Percentiles rank a stretch among this genome's conserved stretches.
Conservation (phyloP, 805 yeast species). For the Kluyveromyces siamensis region DNA sequence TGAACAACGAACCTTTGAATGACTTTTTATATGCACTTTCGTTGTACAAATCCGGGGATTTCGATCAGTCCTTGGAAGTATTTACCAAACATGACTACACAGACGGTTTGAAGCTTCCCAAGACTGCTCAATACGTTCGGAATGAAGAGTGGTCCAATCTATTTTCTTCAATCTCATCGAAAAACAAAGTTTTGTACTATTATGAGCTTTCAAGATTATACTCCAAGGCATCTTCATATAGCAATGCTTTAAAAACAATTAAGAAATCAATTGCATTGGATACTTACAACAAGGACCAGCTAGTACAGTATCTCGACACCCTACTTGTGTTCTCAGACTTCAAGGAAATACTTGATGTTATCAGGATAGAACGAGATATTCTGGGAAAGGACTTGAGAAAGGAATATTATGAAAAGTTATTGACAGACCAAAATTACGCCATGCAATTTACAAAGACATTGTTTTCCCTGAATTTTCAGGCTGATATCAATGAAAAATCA, state of each 20-base stretch:
- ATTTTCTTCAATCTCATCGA: constrained; percentile 10
- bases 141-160: constrained; percentile 18
- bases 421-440: constrained; percentile 10
- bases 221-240: constrained; percentile 12
- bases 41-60: constrained; percentile 18
- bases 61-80: constrained; percentile 18
- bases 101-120: constrained; percentile 14
- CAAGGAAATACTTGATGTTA: constrained; percentile 24
- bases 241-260: constrained; percentile 19
- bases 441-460: constrained; percentile 18
- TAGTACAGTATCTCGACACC: constrained; percentile 20
- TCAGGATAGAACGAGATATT: constrained; percentile 20
- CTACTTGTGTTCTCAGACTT: constrained; percentile 18
- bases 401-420: constrained; percentile 12
- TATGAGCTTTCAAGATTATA: constrained; percentile 21
- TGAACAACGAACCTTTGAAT: constrained; percentile 13
- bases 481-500: constrained; percentile 1
- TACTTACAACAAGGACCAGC: constrained; percentile 14
- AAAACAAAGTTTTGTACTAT: constrained; percentile 15
- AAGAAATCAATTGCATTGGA: constrained; percentile 20
- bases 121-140: constrained; percentile 10
- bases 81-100: constrained; percentile 20
- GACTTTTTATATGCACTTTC: constrained; percentile 23
- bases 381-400: constrained; percentile 15
- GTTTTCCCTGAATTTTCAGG: constrained; percentile 11